A percentile compares a stretch with the other conserved stretches of the same genome.
phyloP scores from a whole-genome alignment of 352 stramenopile species.

The Globisporangium middletonii region DNA sequence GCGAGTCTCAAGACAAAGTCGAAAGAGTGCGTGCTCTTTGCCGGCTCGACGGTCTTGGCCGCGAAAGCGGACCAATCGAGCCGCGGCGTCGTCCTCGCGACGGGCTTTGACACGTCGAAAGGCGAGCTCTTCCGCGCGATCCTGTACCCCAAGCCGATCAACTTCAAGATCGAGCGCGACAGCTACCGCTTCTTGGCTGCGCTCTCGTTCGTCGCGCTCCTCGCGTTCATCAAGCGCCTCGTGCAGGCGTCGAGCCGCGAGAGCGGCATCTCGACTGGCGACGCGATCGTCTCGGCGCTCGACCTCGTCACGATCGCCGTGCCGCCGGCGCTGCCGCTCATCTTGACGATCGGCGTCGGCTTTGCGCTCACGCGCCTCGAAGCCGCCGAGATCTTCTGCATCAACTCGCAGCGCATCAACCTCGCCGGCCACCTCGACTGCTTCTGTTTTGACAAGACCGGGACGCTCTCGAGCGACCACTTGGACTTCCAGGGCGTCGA shows the following conservation, averaged over 20 bases:
- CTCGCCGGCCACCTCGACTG: conserved; percentile 60
- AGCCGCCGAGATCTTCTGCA: conserved; percentile 47
- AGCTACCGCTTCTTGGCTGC: conserved; percentile 55
- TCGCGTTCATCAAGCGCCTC: conserved; percentile 49
- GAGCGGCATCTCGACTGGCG: conserved; percentile 17
- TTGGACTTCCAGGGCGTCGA: conserved; percentile 73
- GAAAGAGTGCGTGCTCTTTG: conserved; percentile 50
- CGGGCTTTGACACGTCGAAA: conserved; percentile 62
- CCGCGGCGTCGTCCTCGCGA: conserved; percentile 50
- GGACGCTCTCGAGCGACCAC: conserved; percentile 66
- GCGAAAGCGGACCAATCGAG: conserved; percentile 21
- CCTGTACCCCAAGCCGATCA: conserved; percentile 46
- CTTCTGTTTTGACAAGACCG: conserved; percentile 85
- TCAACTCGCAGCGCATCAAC: conserved; percentile 70
- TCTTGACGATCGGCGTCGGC: conserved; percentile 47
- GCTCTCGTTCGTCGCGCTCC: conserved; percentile 35
- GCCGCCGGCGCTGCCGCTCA: conserved; percentile 46
- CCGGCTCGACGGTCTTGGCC: conserved; percentile 50
- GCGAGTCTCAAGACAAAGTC: conserved; percentile 30
- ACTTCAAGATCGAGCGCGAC: conserved; percentile 61
- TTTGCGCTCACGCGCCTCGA: conserved; percentile 52
- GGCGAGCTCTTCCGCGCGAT: conserved; percentile 69
- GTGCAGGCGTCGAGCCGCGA: conserved; percentile 20
- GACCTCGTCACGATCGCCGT: conserved; percentile 64
- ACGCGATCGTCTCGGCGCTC: conserved; percentile 25